Evolutionary conservation across 139 green algal species (phyloP).

Genomic region (Haematococcus sp.): DNA sequence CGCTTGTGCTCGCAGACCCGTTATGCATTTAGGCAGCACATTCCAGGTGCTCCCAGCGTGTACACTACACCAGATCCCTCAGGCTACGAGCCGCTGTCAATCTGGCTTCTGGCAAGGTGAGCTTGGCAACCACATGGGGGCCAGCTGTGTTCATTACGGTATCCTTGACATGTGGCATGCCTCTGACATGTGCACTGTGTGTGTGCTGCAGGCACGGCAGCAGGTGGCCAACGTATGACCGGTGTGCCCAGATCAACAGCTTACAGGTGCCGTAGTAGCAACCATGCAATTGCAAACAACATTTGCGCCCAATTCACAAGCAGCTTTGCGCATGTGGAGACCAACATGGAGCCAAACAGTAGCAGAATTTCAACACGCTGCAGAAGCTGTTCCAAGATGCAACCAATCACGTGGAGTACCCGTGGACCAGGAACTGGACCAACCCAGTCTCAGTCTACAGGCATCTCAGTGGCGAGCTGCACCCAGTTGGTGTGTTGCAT

Average conservation of each 20-base stretch:
- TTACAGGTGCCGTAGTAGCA: too few relatives aligned
- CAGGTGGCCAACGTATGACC: too few relatives aligned
- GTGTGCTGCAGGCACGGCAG: too few relatives aligned
- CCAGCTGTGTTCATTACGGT: neutral
- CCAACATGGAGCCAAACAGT: too few relatives aligned
- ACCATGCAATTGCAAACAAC: neutral
- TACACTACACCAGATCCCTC: conserved; percentile 34
- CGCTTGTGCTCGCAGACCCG: conserved; percentile 21
- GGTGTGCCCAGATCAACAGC: too few relatives aligned
- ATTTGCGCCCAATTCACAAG: neutral
- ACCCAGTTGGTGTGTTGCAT: conserved; percentile 33
- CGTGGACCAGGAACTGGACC: conserved; percentile 38
- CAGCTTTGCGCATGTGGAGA: too few relatives aligned
- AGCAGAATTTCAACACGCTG: too few relatives aligned
- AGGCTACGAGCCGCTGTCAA: conserved; percentile 24
- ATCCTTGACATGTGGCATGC: too few relatives aligned
- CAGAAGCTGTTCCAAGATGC: conserved; percentile 6
- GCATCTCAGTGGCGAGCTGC: conserved; percentile 37
- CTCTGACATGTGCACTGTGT: too few relatives aligned
- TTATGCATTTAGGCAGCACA: conserved; percentile 19
- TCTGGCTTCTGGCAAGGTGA: conserved; percentile 38
- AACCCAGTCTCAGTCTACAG: conserved; percentile 8
- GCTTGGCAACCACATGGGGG: neutral
- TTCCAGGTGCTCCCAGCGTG: conserved; percentile 21
- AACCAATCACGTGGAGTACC: conserved; percentile 12